Conservation (phyloP, 2,329 filamentous ascomycete species). For the Bertia moriformis region DNA sequence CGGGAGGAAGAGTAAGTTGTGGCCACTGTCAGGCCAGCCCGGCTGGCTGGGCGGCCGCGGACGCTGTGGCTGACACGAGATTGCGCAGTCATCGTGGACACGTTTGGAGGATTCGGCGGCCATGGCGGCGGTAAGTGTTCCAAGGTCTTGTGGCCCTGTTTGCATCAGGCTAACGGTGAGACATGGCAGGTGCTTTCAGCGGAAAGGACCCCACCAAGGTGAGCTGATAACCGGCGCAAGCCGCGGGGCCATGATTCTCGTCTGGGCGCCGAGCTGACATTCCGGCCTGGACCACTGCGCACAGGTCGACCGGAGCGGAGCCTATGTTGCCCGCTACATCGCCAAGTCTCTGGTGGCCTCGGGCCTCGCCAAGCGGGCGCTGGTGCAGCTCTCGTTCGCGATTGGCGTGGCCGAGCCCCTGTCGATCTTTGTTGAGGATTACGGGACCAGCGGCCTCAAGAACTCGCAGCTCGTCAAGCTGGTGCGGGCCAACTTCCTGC, state of each 20-base stretch:
- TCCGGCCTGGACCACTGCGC: too few relatives aligned
- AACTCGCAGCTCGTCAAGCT: slow-evolving; percentile 91
- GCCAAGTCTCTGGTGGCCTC: slow-evolving; percentile 92
- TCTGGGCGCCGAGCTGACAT: too few relatives aligned
- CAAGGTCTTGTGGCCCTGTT: slow-evolving; percentile 99
- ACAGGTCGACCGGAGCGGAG: slow-evolving; percentile 95
- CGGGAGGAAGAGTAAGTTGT: slow-evolving; percentile 98
- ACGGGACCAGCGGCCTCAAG: slow-evolving; percentile 80
- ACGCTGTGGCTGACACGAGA: too few relatives aligned
- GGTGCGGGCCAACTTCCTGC: slow-evolving; percentile 90
- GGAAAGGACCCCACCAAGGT: not conserved
- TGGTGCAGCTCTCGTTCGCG: slow-evolving; percentile 97
- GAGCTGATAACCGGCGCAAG: too few relatives aligned
- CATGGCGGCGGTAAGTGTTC: slow-evolving; percentile 99
- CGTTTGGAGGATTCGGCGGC: slow-evolving; percentile 98
- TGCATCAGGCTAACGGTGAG: slow-evolving; percentile 99
- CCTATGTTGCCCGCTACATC: slow-evolving; percentile 95
- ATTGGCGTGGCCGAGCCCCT: slow-evolving; percentile 97
- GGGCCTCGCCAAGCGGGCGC: slow-evolving; percentile 74
- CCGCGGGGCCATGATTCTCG: too few relatives aligned
- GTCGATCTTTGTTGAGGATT: slow-evolving; percentile 93
- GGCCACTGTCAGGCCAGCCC: too few relatives aligned
- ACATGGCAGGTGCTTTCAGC: not conserved
- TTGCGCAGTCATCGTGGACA: slow-evolving; percentile 99
- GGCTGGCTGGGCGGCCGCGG: too few relatives aligned